Conservation (phyloP, 208 protist genomes). For the Angomonas deanei region DNA sequence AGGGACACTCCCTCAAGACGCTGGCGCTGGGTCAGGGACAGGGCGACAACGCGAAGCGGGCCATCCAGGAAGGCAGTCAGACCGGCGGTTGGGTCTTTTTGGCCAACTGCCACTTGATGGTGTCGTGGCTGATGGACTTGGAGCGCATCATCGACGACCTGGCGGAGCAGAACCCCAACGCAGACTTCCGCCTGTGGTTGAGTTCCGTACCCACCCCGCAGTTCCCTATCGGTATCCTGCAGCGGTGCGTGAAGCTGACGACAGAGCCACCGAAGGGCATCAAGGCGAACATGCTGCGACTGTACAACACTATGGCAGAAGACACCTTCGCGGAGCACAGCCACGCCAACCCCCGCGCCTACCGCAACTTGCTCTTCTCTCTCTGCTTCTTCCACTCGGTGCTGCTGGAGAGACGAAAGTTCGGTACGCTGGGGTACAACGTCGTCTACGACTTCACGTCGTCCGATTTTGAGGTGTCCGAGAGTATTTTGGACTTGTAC, state of each 20-base stretch:
- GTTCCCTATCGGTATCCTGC: constrained; percentile 96
- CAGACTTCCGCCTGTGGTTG: constrained; percentile 99
- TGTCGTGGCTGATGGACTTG: constrained; percentile 95
- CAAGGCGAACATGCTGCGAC: constrained; percentile 95
- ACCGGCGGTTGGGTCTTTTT: constrained; percentile 97
- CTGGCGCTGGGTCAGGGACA: constrained; percentile 97
- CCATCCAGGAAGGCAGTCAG: constrained; percentile 90
- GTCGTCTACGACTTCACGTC: constrained; percentile 98
- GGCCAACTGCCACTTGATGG: constrained; percentile 98
- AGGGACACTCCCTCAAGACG: constrained; percentile 80
- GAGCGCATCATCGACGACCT: constrained; percentile 97
- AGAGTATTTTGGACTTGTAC: constrained; percentile 92
- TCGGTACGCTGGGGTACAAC: constrained; percentile 97
- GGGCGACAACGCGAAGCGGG: constrained; percentile 90
- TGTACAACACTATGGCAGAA: constrained; percentile 93
- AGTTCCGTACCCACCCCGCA: constrained; percentile 94
- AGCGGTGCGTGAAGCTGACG: constrained; percentile 97
- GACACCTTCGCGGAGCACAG: constrained; percentile 82
- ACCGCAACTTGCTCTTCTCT: constrained; percentile 95
- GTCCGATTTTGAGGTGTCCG: constrained; percentile 95
- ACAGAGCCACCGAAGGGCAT: constrained; percentile 98
- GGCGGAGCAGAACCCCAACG: constrained; percentile 82
- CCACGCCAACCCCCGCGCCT: constrained; percentile 71
- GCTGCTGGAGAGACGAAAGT: constrained; percentile 98
- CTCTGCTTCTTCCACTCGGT: constrained; percentile 98